Evolutionary conservation across 2,329 filamentous ascomycete genomes (phyloP), one percentile per base, ranked within the genome.

Genomic region (Epichloe sp.): DNA sequence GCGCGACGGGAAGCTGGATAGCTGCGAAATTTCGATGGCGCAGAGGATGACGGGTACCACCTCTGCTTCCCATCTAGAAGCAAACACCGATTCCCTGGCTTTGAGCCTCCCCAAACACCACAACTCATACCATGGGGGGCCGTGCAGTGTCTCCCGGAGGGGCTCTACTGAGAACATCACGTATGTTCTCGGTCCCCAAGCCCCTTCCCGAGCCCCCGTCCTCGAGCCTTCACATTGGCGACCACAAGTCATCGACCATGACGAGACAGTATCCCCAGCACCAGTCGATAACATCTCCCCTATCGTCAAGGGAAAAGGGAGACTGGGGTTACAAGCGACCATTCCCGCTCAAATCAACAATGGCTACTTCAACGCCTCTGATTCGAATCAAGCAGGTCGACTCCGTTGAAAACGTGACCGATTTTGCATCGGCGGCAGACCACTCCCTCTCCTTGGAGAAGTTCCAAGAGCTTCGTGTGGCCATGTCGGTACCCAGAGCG

Each of bases 241-340:
- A 66, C 47, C 59, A 62, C 53, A 68, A 67, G 55, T 68, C 67
- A 36, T 54, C 60, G n/a, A 68, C 67, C 47, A 67, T 67, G 60
- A 97, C 91, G 14, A 75, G 79, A 54, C 78, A 80, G 34, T 86
- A 85, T 68, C 91, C 91, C n/a, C 88, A 82, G 49, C 79, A 86
- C 64, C 86, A 93, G 63, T 80, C 89, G 55, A 85, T 97, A 63
- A 83, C 84, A 14, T 90, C 88, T 0, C 84, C 88, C 5, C 71
- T 77, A 44, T 76, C 81, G 17, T 90, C 89, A 7, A 77, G 88
- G 23, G 72, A 75, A 41, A 80, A 80, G 62, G 91, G 91, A 37
- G 91, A 97, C 63, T 97, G 91, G 90, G 91, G 91, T 14, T 72
- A 96, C 60, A 97, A 97, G 71, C 77, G 91, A 51, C 76, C 88